phyloP scores from a whole-genome alignment of 768 basidiomycete genomes.

The Termitomyces sp. region DNA sequence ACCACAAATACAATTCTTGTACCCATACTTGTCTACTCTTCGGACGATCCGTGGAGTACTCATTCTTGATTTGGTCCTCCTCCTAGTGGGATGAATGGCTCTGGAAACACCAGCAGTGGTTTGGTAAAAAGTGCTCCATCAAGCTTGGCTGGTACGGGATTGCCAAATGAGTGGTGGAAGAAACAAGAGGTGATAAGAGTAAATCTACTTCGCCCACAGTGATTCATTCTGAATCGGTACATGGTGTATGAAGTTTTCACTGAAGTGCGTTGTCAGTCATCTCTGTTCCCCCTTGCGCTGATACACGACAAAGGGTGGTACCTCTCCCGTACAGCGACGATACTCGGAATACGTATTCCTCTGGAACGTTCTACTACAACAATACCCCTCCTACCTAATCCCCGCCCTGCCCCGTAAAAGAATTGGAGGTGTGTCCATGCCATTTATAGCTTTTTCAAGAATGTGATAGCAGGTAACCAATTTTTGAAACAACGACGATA shows the following conservation, averaged over 20 bases:
- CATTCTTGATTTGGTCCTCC: constrained; percentile 29
- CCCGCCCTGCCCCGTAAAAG: too few relatives aligned
- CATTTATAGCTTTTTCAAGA: not conserved
- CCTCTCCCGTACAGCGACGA: constrained; percentile 64
- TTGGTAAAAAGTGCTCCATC: constrained; percentile 46
- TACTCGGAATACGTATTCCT: constrained; percentile 94
- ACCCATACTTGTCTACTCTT: constrained; percentile 2
- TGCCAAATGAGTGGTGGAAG: too few relatives aligned
- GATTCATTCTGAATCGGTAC: constrained; percentile 85
- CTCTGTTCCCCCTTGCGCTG: constrained; percentile 17
- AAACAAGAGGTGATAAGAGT: constrained; percentile 59
- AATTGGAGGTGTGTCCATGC: too few relatives aligned
- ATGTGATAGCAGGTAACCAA: constrained; percentile 65
- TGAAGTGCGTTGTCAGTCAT: constrained; percentile 23
- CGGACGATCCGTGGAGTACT: constrained; percentile 66
- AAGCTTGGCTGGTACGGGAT: constrained; percentile 43
- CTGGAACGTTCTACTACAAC: constrained; percentile 76
- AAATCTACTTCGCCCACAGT: constrained; percentile 78
- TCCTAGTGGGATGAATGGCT: constrained; percentile 21
- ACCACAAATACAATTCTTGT: constrained; percentile 25
- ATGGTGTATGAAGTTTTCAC: constrained; percentile 78
- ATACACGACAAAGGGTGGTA: constrained; percentile 38
- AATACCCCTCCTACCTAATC: constrained; percentile 73
- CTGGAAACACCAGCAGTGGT: constrained; percentile 22
- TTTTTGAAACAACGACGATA: constrained; percentile 90